Evolutionary conservation across 345 rosid genomes (phyloP).

Genomic region (Kandelia obovata): DNA sequence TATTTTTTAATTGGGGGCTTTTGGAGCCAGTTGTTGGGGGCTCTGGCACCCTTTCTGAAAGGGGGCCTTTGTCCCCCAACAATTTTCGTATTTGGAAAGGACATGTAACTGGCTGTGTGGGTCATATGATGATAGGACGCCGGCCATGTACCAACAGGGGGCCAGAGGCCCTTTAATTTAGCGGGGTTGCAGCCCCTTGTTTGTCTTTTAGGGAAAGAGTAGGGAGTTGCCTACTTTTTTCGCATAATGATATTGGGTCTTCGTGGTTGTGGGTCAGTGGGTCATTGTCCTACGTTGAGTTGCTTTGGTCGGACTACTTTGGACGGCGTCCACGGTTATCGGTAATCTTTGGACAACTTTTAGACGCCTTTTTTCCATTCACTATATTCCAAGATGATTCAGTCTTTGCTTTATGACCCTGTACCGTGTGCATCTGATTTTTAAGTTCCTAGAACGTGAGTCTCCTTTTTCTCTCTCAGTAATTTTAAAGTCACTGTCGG

Average conservation of each 20-base stretch:
- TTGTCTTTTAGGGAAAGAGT: too few relatives aligned
- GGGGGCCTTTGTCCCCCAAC: too few relatives aligned
- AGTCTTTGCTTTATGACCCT: constrained; percentile 15
- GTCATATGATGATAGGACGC: neutral
- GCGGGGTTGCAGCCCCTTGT: too few relatives aligned
- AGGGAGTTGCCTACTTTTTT: too few relatives aligned
- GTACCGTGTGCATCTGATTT: neutral
- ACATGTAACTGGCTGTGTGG: neutral
- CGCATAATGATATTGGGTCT: neutral
- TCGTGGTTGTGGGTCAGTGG: neutral
- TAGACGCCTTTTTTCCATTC: constrained; percentile 15
- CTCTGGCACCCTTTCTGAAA: too few relatives aligned
- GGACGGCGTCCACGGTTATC: constrained; percentile 9
- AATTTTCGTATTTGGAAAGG: too few relatives aligned
- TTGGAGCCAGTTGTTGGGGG: too few relatives aligned
- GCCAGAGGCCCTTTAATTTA: too few relatives aligned
- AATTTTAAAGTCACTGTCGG: neutral
- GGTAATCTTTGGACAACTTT: constrained; percentile 5
- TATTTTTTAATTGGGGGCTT: too few relatives aligned
- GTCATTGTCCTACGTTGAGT: constrained; percentile 1
- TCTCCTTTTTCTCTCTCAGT: neutral
- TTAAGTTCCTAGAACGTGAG: neutral
- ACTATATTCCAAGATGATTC: constrained; percentile 23
- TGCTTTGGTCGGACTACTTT: constrained; percentile 10
- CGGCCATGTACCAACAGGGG: too few relatives aligned